phyloP scores from a whole-genome alignment of 495 filamentous ascomycete genomes.

The Echria macrotheca region DNA sequence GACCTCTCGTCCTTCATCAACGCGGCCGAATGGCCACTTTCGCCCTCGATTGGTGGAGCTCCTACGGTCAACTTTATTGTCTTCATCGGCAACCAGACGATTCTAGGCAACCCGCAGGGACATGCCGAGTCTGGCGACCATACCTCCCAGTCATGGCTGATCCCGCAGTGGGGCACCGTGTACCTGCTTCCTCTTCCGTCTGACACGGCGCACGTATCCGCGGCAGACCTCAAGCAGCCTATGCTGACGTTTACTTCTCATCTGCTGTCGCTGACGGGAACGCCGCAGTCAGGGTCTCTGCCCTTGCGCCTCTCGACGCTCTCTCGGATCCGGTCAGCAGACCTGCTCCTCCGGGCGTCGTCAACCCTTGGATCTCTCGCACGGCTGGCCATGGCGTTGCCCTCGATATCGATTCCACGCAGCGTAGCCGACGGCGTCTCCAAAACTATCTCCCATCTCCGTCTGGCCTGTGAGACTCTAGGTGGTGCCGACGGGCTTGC shows the following conservation, averaged over 20 bases:
- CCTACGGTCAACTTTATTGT: slow-evolving; percentile 95
- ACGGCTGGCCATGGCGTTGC: slow-evolving; percentile 74
- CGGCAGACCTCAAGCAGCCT: slow-evolving; percentile 63
- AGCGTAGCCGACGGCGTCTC: slow-evolving; percentile 81
- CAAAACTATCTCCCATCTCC: slow-evolving; percentile 69
- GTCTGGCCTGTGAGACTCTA: slow-evolving; percentile 69
- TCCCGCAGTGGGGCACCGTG: slow-evolving; percentile 96
- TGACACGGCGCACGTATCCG: slow-evolving; percentile 31
- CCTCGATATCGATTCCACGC: slow-evolving; percentile 83
- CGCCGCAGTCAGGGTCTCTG: slow-evolving; percentile 71
- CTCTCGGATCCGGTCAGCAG: slow-evolving; percentile 76
- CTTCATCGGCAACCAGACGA: slow-evolving; percentile 61
- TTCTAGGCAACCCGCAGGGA: slow-evolving; percentile 20
- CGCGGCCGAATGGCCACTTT: slow-evolving; percentile 94
- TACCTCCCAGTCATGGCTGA: slow-evolving; percentile 84
- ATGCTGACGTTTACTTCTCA: slow-evolving; percentile 89
- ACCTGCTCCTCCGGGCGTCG: slow-evolving; percentile 80
- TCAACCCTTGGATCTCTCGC: slow-evolving; percentile 92
- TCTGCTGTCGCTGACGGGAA: slow-evolving; percentile 81
- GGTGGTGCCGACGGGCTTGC: slow-evolving; percentile 56
- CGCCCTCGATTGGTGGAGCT: slow-evolving; percentile 85
- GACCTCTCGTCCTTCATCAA: slow-evolving; percentile 94
- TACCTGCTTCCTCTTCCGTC: slow-evolving; percentile 64
- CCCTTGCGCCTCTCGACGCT: slow-evolving; percentile 82
- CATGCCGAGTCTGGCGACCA: slow-evolving; percentile 45